These are phyloP conservation scores for Penicillium flavigenum DNA, from an alignment of 495 filamentous ascomycete species.

Conservation along the genomic window DNA sequence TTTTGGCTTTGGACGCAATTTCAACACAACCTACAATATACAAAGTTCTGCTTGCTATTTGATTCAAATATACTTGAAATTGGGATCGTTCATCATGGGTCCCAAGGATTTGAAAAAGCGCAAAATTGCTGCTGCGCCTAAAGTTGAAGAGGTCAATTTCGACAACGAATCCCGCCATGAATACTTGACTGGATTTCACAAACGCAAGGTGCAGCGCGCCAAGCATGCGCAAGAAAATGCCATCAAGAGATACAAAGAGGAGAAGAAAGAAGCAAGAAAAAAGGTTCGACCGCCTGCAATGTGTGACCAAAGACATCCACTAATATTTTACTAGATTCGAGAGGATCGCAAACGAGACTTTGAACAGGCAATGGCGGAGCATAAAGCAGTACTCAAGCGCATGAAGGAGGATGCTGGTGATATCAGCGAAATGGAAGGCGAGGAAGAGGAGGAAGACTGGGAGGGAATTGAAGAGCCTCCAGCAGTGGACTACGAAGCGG, in stretches of 20 bases:
- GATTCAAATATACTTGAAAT: background rate
- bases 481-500: conserved; percentile 76
- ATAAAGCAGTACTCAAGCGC: conserved; percentile 60
- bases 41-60: conserved; percentile 5
- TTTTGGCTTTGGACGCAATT: conserved; percentile 7
- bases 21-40: conserved; percentile 8
- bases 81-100: conserved; percentile 27
- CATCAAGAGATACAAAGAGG: conserved; percentile 67
- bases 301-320: background rate
- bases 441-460: conserved; percentile 58
- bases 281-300: conserved; percentile 51
- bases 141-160: conserved; percentile 78
- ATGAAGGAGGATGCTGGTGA: conserved; percentile 52
- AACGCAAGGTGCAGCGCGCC: conserved; percentile 80
- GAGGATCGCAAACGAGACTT: conserved; percentile 77
- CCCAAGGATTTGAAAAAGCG: conserved; percentile 56
- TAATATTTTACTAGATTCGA: conserved; percentile 58
- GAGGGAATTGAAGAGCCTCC: conserved; percentile 59
- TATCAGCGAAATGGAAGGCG: conserved; percentile 40
- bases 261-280: conserved; percentile 67
- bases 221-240: conserved; percentile 81
- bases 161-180: conserved; percentile 73
- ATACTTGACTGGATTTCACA: conserved; percentile 93
- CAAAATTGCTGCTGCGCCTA: conserved; percentile 49
- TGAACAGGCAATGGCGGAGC: conserved; percentile 71